These are phyloP conservation scores for Diversispora epigaea DNA, from an alignment of 192 early-diverging fungal genomes.

Conservation along the genomic window DNA sequence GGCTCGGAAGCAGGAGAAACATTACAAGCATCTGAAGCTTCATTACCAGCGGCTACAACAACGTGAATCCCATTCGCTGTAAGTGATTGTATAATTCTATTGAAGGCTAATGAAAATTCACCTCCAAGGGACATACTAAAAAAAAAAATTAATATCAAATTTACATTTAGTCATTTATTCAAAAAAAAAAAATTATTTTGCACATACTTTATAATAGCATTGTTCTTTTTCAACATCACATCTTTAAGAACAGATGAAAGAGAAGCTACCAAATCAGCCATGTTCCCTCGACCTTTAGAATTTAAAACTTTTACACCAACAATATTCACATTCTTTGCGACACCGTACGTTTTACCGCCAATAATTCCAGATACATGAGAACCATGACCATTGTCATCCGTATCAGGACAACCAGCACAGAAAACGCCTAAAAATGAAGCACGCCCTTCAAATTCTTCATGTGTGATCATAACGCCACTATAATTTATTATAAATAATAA, in stretches of 20 bases:
- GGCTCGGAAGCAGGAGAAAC: conserved; percentile 47
- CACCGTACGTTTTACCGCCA: conserved; percentile 59
- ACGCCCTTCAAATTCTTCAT: conserved; percentile 74
- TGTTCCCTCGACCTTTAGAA: conserved; percentile 47
- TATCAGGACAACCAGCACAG: conserved; percentile 49
- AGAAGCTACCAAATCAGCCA: conserved; percentile 58
- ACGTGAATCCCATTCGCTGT: conserved; percentile 50
- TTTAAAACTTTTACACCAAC: conserved; percentile 60
- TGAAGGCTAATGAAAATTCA: conserved; percentile 27
- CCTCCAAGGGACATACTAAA: conserved; percentile 47
- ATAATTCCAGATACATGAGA: conserved; percentile 85
- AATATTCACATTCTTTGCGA: conserved; percentile 58
- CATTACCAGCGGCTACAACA: conserved; percentile 64
- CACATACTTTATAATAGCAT: conserved; percentile 29
- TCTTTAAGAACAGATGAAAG: conserved; percentile 51
- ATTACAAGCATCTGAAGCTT: conserved; percentile 48
- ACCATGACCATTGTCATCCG: conserved; percentile 60
- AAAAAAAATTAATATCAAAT: conserved; percentile 29
- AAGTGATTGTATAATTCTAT: conserved; percentile 38
- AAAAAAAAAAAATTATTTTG: conserved; percentile 11
- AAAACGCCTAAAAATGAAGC: conserved; percentile 56
- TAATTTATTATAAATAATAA: conserved; percentile 29
- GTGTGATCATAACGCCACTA: conserved; percentile 55
- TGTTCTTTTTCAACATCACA: conserved; percentile 1
- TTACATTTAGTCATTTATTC: conserved; percentile 30